Percentiles rank a stretch among this genome's conserved stretches.
Conservation (phyloP, 129 eudicot genomes). For the Tagetes patula region DNA sequence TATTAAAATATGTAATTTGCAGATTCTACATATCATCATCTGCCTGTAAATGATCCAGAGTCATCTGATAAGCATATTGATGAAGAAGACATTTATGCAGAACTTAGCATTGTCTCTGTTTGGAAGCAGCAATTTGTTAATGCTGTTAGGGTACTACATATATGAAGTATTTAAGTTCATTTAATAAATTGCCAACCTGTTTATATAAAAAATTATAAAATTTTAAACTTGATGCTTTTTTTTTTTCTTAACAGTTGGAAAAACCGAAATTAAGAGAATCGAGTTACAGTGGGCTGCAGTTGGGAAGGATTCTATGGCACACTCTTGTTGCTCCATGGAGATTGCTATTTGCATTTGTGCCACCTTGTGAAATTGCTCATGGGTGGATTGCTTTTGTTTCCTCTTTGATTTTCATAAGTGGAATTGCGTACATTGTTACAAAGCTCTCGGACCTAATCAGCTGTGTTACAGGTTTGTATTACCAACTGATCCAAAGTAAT, state of each 20-base stretch:
- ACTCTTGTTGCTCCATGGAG: conserved; percentile 75
- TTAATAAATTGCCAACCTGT: conserved; percentile 2
- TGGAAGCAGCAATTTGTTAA: conserved; percentile 84
- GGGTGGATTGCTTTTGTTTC: conserved; percentile 93
- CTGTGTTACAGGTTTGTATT: conserved; percentile 77
- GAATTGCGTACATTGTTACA: conserved; percentile 84
- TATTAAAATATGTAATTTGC: conserved; percentile 33
- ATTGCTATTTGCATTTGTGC: conserved; percentile 82
- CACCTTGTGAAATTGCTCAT: conserved; percentile 91
- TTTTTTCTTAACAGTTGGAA: conserved; percentile 46
- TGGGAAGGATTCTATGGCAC: conserved; percentile 54
- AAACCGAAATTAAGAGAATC: conserved; percentile 40
- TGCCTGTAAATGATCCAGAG: conserved; percentile 52
- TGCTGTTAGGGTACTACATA: conserved; percentile 60
- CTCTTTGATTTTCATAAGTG: conserved; percentile 73
- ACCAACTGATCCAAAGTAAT: not conserved
- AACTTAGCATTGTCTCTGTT: conserved; percentile 31
- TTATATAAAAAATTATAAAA: conserved; percentile 1
- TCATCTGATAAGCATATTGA: conserved; percentile 40
- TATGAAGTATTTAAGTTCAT: not conserved
- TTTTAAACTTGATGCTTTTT: not conserved
- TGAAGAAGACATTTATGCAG: conserved; percentile 22
- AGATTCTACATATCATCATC: conserved; percentile 55
- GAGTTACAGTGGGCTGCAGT: conserved; percentile 25
- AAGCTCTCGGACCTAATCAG: conserved; percentile 73